phyloP scores from a whole-genome alignment of 1,139 yeast genomes.

The Sugiyamaella paludigena region DNA sequence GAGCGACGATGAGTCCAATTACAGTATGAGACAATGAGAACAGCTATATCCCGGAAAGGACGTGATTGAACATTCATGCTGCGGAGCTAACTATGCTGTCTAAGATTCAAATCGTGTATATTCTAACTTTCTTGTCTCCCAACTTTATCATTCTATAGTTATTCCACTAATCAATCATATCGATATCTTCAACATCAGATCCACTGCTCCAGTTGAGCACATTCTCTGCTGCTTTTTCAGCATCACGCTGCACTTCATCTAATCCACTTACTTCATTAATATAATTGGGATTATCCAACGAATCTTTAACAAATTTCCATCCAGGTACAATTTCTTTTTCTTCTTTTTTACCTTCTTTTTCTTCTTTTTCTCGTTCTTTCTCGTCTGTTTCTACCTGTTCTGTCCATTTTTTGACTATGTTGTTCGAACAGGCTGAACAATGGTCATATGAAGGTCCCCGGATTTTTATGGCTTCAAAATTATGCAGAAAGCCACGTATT shows the following conservation, averaged over 20 bases:
- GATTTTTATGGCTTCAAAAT: conserved; percentile 61
- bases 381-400: conserved; percentile 34
- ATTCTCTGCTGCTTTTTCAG: conserved; percentile 7
- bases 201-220: conserved; percentile 5
- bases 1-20: too few relatives aligned
- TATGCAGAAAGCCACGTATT: conserved; percentile 74
- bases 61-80: too few relatives aligned
- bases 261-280: conserved; percentile 80
- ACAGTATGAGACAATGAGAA: too few relatives aligned
- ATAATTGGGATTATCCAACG: conserved; percentile 62
- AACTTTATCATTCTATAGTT: too few relatives aligned
- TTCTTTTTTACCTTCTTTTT: conserved; percentile 29
- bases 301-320: conserved; percentile 76
- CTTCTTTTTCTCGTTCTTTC: conserved; percentile 26
- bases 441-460: conserved; percentile 67
- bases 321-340: too few relatives aligned
- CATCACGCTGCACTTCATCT: conserved; percentile 59
- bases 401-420: conserved; percentile 52
- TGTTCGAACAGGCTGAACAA: conserved; percentile 82
- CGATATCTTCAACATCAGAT: background rate
- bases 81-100: too few relatives aligned
- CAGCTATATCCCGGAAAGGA: too few relatives aligned
- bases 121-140: too few relatives aligned
- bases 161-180: too few relatives aligned
- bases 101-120: too few relatives aligned